These are phyloP conservation scores for Ensete ventricosum DNA, from an alignment of 176 grass and related monocot species.

Conservation along the genomic window DNA sequence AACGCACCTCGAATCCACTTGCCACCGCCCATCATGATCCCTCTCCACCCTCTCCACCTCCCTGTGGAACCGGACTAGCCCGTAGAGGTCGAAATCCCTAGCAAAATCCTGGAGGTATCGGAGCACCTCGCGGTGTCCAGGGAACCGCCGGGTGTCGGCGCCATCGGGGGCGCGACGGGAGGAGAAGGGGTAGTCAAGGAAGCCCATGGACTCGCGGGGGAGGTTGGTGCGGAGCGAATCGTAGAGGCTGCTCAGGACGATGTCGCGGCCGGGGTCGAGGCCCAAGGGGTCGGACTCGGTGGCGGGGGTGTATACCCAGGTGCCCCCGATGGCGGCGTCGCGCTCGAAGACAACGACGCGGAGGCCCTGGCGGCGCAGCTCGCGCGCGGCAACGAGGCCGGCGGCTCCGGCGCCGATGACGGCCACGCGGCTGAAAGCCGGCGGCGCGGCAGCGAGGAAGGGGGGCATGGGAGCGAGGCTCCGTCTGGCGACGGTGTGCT, in stretches of 20 bases:
- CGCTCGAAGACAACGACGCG: constrained; percentile 73
- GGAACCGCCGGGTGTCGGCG: constrained; percentile 51
- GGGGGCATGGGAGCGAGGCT: neutral
- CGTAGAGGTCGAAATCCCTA: constrained; percentile 41
- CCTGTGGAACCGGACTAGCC: constrained; percentile 47
- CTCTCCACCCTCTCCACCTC: constrained; percentile 41
- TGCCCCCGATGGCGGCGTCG: constrained; percentile 43
- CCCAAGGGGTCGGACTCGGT: constrained; percentile 43
- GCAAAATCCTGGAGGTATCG: constrained; percentile 72
- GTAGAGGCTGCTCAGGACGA: constrained; percentile 72
- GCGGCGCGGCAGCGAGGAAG: constrained; percentile 6
- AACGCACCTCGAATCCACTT: constrained; percentile 47
- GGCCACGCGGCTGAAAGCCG: constrained; percentile 21
- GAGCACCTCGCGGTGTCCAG: constrained; percentile 67
- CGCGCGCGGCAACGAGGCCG: constrained; percentile 40
- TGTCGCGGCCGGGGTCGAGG: constrained; percentile 24
- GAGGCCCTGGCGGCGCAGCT: constrained; percentile 69
- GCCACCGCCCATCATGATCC: constrained; percentile 32
- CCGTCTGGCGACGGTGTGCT: neutral
- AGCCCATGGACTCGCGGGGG: constrained; percentile 73
- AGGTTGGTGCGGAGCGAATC: constrained; percentile 82
- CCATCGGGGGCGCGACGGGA: constrained; percentile 18
- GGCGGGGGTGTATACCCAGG: constrained; percentile 57
- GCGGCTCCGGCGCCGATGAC: constrained; percentile 62
- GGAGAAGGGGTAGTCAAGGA: constrained; percentile 72